These are phyloP conservation scores for Hypoxylon rubiginosum DNA, from an alignment of 2,329 filamentous ascomycete species.

Conservation along the genomic window DNA sequence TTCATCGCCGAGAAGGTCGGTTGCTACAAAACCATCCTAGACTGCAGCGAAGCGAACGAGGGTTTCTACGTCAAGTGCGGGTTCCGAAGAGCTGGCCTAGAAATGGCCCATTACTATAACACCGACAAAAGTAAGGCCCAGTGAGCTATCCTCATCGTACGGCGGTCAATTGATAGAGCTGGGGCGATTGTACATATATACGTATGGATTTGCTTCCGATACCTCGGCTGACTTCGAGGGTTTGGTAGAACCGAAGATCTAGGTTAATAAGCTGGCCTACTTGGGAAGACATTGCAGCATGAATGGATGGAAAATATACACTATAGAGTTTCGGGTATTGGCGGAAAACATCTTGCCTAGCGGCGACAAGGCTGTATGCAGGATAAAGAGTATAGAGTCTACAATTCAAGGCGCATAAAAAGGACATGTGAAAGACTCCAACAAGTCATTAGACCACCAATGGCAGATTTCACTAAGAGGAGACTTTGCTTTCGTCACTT, in stretches of 20 bases:
- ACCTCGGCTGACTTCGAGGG: conserved; percentile 30
- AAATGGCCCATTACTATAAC: conserved; percentile 98
- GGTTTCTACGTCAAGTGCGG: conserved; percentile 99
- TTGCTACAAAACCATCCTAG: conserved; percentile 97
- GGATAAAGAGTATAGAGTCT: conserved; percentile 36
- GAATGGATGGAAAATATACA: conserved; percentile 31
- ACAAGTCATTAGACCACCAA: conserved; percentile 20
- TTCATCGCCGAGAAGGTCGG: conserved; percentile 88
- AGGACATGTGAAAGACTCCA: conserved; percentile 7
- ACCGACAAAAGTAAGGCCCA: conserved; percentile 62
- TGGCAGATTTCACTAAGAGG: too few relatives aligned
- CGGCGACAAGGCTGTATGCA: conserved; percentile 18
- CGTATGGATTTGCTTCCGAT: conserved; percentile 17
- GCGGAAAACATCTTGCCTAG: conserved; percentile 12
- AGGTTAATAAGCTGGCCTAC: conserved; percentile 33
- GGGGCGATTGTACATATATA: conserved; percentile 12
- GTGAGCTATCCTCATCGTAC: conserved; percentile 15
- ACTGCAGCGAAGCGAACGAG: conserved; percentile 96
- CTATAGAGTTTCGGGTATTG: conserved; percentile 35
- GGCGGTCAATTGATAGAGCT: conserved; percentile 2
- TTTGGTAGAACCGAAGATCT: conserved; percentile 34
- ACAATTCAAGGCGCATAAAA: conserved; percentile 40
- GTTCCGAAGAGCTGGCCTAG: conserved; percentile 89
- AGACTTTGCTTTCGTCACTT: conserved; percentile 34
- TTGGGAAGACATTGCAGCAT: conserved; percentile 11